These are phyloP conservation scores for Eutypa lata DNA, from an alignment of 2,329 filamentous ascomycete species.

Conservation along the genomic window DNA sequence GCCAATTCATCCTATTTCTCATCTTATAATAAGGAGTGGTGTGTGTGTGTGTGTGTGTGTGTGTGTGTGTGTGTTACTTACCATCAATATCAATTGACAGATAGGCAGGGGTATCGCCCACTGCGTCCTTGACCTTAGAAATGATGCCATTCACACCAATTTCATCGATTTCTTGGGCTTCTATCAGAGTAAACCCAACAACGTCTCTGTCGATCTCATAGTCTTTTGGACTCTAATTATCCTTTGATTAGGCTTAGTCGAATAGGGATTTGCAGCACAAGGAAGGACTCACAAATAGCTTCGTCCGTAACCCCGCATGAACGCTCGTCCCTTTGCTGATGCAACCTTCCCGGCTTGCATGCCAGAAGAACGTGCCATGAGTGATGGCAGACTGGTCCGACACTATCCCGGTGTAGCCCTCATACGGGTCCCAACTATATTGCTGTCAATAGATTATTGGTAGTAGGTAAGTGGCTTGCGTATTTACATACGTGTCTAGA, in stretches of 20 bases:
- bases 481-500: conserved; percentile 16
- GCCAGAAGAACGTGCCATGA: conserved; percentile 6
- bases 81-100: conserved; percentile 7
- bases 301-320: conserved; percentile 6
- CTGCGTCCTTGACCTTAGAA: neutral
- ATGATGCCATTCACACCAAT: conserved; percentile 6
- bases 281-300: neutral
- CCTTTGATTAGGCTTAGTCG: no score
- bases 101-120: conserved; percentile 3
- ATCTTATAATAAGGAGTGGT: neutral
- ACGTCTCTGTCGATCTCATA: conserved; percentile 1
- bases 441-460: neutral
- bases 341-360: conserved; percentile 4
- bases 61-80: neutral
- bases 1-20: no score
- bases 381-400: conserved; percentile 11
- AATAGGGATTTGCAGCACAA: neutral
- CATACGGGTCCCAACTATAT: neutral
- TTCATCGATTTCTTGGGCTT: conserved; percentile 4
- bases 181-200: conserved; percentile 2
- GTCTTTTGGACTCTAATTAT: conserved; percentile 5
- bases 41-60: no score
- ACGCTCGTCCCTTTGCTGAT: conserved; percentile 6
- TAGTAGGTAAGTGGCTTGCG: no score
- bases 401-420: conserved; percentile 6